A percentile compares a stretch with the other conserved stretches of the same genome.
phyloP scores from a whole-genome alignment of 2,329 filamentous ascomycete genomes.

The Calycina herbarum region DNA sequence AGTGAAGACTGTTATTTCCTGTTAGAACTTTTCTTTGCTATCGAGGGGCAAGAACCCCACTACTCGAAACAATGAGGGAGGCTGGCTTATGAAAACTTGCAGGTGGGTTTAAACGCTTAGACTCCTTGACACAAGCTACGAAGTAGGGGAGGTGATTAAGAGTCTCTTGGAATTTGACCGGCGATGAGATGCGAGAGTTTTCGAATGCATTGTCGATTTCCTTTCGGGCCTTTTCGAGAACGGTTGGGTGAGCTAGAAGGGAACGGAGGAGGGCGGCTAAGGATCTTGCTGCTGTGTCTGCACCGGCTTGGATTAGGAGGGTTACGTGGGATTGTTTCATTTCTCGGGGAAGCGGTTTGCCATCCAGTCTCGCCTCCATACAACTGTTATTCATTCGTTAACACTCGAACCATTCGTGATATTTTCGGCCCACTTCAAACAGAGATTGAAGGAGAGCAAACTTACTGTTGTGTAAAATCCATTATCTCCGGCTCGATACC shows the following conservation, averaged over 20 bases:
- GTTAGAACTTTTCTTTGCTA: not conserved
- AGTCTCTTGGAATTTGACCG: not conserved
- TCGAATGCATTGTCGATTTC: not conserved
- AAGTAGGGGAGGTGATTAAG: constrained; percentile 27
- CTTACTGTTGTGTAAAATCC: not conserved
- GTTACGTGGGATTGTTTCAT: not conserved
- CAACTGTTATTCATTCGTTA: not conserved
- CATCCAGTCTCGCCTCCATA: not conserved
- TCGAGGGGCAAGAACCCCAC: not conserved
- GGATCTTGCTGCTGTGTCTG: not conserved
- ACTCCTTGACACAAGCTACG: constrained; percentile 33
- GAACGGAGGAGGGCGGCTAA: not conserved
- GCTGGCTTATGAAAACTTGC: not conserved
- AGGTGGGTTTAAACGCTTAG: not conserved
- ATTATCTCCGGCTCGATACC: not conserved
- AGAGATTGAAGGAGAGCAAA: not conserved
- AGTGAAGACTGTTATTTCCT: not conserved
- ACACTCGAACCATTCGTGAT: not conserved
- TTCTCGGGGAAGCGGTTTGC: not conserved
- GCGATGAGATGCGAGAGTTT: not conserved
- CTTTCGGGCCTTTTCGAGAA: not conserved
- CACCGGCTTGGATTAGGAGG: not conserved
- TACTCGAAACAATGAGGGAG: not conserved
- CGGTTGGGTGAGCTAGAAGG: not conserved
- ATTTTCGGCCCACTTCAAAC: too few species aligned